These are phyloP conservation scores for Phycomyces blakesleeanus DNA, from an alignment of 192 early-diverging fungal genomes.

Conservation along the genomic window DNA sequence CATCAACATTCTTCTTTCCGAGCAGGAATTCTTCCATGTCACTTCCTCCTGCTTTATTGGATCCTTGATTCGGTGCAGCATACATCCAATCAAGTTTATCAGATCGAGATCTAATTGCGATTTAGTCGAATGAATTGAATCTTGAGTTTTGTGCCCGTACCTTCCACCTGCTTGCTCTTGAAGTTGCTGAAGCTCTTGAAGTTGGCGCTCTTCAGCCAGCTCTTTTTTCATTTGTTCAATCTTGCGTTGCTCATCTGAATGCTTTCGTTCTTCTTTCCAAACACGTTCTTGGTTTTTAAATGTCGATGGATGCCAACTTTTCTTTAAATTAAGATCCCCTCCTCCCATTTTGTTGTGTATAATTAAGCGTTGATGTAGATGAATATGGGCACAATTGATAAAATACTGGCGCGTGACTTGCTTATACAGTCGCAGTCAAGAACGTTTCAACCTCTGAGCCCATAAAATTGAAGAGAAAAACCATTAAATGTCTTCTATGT, in stretches of 20 bases:
- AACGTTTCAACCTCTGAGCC: too few species aligned
- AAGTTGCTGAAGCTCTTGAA: conserved; percentile 77
- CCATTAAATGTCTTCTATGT: too few species aligned
- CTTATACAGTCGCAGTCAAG: too few species aligned
- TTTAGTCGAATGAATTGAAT: not conserved
- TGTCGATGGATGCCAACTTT: conserved; percentile 95
- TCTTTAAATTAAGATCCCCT: conserved; percentile 65
- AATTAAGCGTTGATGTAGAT: not conserved
- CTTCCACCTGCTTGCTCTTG: conserved; percentile 65
- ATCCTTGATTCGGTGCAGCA: conserved; percentile 55
- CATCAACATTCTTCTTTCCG: conserved; percentile 81
- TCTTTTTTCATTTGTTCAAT: conserved; percentile 88
- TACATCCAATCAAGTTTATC: conserved; percentile 98
- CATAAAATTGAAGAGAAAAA: too few species aligned
- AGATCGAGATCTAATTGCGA: conserved; percentile 43
- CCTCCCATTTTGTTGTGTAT: conserved; percentile 20
- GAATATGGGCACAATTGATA: not conserved
- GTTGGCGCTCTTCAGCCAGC: conserved; percentile 83
- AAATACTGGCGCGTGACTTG: too few species aligned
- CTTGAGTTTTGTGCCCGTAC: conserved; percentile 17
- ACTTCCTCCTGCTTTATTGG: conserved; percentile 36
- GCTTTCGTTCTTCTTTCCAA: conserved; percentile 80
- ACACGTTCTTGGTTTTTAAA: conserved; percentile 88
- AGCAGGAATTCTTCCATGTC: conserved; percentile 89
- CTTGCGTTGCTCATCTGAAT: conserved; percentile 83